Evolutionary conservation across 108 stramenopile species (phyloP), one percentile per base, ranked within the genome.

Genomic region (Cyclostephanos tholiformis): DNA sequence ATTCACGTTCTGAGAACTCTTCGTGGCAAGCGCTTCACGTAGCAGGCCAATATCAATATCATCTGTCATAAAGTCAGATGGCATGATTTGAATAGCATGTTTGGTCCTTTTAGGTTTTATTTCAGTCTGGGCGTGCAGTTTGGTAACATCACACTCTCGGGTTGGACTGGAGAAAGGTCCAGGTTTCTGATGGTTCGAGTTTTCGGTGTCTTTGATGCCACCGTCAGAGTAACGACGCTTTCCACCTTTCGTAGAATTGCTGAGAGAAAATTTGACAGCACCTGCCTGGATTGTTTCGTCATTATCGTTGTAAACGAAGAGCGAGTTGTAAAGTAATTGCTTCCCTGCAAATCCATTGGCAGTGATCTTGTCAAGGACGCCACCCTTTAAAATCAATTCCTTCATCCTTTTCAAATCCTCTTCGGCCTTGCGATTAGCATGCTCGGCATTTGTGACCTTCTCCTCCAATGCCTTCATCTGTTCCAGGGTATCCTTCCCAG

Each of bases 341-440:
- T 58, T 70, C 17, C 22, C 50, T 17, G 59, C 58, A 3, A 65
- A 23, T 14, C 26, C 67, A 39, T 67, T 48, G 60, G 26, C 53
- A 39, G 27, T 63, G 29, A 41, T 14, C 38, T 67, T 71, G n/a
- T 43, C 35, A 17, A 90, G 78, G 6, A 87, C 80, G 6, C 87
- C 87, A 6, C 88, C 84, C 69, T 93, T 95, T 52, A 95, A 65
- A 55, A 95, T 85, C 22, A 88, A 88, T 0, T 85, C 80, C 65
- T 93, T 89, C 69, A 95, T 72, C 41, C 90, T 83, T 57, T 84
- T 74, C 39, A 91, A 85, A 67, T 90, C 90, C 41, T 80, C 85
- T 43, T 91, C 86, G 2, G 87, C 91, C 68, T 90, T 86, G 38
- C 79, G 82, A 2, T 85, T 87, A 22, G 84, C 90, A 39, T 76